A percentile compares a stretch with the other conserved stretches of the same genome.
phyloP scores from a whole-genome alignment of 345 rosid species.

The Cardamine chenopodiifolia region DNA sequence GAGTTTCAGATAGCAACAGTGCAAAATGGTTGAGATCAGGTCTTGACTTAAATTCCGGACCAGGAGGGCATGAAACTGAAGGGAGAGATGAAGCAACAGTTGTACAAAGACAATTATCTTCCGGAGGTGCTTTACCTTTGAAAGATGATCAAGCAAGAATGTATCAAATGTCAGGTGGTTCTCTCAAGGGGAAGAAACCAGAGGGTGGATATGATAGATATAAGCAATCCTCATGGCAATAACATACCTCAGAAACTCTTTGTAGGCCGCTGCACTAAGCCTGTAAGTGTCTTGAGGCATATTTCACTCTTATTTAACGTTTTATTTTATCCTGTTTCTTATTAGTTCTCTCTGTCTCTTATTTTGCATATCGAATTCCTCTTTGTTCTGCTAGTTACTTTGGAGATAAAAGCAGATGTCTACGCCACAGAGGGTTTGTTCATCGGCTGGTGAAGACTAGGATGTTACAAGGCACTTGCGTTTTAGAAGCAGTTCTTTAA shows the following conservation, averaged over 20 bases:
- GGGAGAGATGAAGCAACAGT: slow-evolving; percentile 62
- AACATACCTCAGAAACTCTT: slow-evolving; percentile 41
- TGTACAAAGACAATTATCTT: slow-evolving; percentile 57
- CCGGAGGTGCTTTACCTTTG: slow-evolving; percentile 54
- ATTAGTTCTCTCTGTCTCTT: background rate
- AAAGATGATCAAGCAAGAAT: slow-evolving; percentile 75
- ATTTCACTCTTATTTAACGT: background rate
- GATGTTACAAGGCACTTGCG: background rate
- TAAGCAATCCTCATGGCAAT: slow-evolving; percentile 80
- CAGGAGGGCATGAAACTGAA: slow-evolving; percentile 67
- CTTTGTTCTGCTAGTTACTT: slow-evolving; percentile 8
- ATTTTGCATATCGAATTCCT: slow-evolving; percentile 10
- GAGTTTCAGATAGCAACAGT: slow-evolving; percentile 44
- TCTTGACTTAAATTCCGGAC: slow-evolving; percentile 89
- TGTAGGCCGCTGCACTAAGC: slow-evolving; percentile 11
- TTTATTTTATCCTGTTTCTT: background rate
- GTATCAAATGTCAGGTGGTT: slow-evolving; percentile 64
- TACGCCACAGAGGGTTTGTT: background rate
- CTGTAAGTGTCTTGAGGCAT: slow-evolving; percentile 27
- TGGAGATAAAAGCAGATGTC: slow-evolving; percentile 30
- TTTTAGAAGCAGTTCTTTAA: background rate
- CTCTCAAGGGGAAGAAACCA: slow-evolving; percentile 80
- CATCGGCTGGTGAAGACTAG: background rate
- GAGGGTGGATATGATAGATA: slow-evolving; percentile 94
- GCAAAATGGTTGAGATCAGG: slow-evolving; percentile 71